Conservation (phyloP, 2,329 filamentous ascomycete genomes). For the Lasiodiplodia theobromae region DNA sequence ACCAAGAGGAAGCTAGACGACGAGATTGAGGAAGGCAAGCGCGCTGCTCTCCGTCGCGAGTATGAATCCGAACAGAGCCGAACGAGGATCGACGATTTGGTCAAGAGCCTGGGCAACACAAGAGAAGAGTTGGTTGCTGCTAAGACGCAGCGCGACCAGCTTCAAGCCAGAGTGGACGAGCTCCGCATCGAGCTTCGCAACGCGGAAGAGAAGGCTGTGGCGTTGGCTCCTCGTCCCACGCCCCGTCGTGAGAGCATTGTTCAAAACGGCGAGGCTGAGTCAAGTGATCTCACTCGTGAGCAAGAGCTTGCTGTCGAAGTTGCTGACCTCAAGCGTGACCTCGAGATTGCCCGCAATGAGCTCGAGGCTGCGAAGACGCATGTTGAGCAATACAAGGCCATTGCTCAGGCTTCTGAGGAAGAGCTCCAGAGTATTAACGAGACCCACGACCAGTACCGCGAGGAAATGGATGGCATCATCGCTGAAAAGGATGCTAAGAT, state of each 20-base stretch:
- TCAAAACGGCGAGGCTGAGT: conserved; percentile 50
- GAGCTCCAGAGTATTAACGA: conserved; percentile 79
- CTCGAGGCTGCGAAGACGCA: conserved; percentile 82
- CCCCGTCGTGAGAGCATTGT: conserved; percentile 59
- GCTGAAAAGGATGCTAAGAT: conserved; percentile 81
- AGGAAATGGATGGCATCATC: conserved; percentile 80
- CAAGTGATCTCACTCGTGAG: conserved; percentile 68
- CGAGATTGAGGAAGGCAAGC: conserved; percentile 84
- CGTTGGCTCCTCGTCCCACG: conserved; percentile 81
- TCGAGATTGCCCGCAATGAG: conserved; percentile 81
- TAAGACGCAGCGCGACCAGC: conserved; percentile 87
- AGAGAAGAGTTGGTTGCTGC: conserved; percentile 86
- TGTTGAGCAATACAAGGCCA: conserved; percentile 85
- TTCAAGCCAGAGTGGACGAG: conserved; percentile 89
- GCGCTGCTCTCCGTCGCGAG: conserved; percentile 82
- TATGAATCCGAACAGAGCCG: conserved; percentile 88
- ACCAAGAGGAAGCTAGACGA: conserved; percentile 84
- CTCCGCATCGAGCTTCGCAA: conserved; percentile 85
- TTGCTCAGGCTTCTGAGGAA: conserved; percentile 88
- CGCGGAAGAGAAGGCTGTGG: conserved; percentile 84
- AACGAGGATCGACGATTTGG: conserved; percentile 91
- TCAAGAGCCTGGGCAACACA: conserved; percentile 76
- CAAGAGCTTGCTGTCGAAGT: conserved; percentile 86
- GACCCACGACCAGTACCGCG: conserved; percentile 84
- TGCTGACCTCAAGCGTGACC: conserved; percentile 83